Conservation (phyloP, 495 filamentous ascomycete species). For the Podospora pseudoanserina region DNA sequence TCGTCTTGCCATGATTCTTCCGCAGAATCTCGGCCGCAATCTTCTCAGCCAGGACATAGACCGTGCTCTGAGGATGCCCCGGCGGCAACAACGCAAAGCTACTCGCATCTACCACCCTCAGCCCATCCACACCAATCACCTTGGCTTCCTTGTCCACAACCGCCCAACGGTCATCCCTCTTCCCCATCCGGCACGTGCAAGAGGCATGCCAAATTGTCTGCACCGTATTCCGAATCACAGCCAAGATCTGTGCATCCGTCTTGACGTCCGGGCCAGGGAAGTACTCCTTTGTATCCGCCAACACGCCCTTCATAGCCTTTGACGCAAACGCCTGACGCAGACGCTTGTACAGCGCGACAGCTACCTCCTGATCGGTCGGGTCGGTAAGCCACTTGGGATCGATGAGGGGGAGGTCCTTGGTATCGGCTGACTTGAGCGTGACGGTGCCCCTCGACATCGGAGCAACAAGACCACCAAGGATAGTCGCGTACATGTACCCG, state of each 20-base stretch:
- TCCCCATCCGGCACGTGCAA: conserved; percentile 49
- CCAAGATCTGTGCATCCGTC: conserved; percentile 1
- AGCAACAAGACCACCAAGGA: conserved; percentile 37
- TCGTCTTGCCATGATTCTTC: neutral
- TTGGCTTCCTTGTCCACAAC: conserved; percentile 52
- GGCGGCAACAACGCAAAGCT: conserved; percentile 45
- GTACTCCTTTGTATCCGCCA: neutral
- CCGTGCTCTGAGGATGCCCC: conserved; percentile 39
- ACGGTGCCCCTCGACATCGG: conserved; percentile 54
- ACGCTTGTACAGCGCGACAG: conserved; percentile 45
- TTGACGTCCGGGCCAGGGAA: neutral
- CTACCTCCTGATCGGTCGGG: conserved; percentile 42
- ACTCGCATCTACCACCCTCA: conserved; percentile 44
- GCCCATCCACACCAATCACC: conserved; percentile 48
- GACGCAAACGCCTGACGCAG: neutral
- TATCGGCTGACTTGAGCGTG: conserved; percentile 44
- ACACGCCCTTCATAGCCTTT: neutral
- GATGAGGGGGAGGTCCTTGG: conserved; percentile 42
- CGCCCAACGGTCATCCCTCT: conserved; percentile 39
- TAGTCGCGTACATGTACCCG: conserved; percentile 36
- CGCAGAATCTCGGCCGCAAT: conserved; percentile 1
- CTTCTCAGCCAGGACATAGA: conserved; percentile 3
- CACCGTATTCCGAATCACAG: neutral
- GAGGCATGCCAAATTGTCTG: conserved; percentile 43
- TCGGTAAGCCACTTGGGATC: conserved; percentile 47